These are phyloP conservation scores for Lepiota subincarnata DNA, from an alignment of 768 basidiomycete genomes.

Conservation along the genomic window DNA sequence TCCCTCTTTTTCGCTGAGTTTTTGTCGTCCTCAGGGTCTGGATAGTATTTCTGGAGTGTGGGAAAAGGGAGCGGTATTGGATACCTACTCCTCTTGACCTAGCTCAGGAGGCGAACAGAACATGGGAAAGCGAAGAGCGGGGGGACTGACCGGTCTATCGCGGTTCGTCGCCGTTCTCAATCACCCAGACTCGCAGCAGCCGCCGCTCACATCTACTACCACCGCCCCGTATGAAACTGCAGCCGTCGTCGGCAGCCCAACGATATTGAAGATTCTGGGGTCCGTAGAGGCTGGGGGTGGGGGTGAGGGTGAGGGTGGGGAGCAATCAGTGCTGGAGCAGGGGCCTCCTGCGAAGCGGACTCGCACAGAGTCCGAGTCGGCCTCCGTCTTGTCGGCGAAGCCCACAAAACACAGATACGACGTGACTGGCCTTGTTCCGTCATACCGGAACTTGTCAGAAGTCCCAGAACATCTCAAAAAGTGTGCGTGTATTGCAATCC, in stretches of 20 bases:
- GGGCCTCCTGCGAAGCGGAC: too few relatives aligned
- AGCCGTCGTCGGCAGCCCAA: too few relatives aligned
- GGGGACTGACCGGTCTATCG: conserved; percentile 7
- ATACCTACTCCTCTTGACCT: too few relatives aligned
- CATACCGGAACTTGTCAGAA: conserved; percentile 57
- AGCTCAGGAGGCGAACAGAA: background rate
- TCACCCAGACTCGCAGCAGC: background rate
- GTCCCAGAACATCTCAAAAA: conserved; percentile 80
- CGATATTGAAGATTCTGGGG: too few relatives aligned
- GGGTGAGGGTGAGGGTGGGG: too few relatives aligned
- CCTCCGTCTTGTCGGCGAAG: background rate
- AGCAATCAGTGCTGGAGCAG: too few relatives aligned
- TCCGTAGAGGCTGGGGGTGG: too few relatives aligned
- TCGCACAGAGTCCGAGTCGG: background rate
- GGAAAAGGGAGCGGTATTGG: too few relatives aligned
- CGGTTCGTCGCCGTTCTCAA: conserved; percentile 2
- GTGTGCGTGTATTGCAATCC: conserved; percentile 49
- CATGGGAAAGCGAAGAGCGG: conserved; percentile 16
- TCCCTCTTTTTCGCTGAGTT: too few relatives aligned
- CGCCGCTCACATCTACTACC: background rate
- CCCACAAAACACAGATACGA: conserved; percentile 42
- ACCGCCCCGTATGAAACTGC: too few relatives aligned
- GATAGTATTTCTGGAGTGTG: too few relatives aligned
- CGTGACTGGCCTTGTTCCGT: conserved; percentile 68
- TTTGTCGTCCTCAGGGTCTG: too few relatives aligned